Base-by-base conservation (phyloP, 768 basidiomycete species). In the Agrocybe praecox region DNA sequence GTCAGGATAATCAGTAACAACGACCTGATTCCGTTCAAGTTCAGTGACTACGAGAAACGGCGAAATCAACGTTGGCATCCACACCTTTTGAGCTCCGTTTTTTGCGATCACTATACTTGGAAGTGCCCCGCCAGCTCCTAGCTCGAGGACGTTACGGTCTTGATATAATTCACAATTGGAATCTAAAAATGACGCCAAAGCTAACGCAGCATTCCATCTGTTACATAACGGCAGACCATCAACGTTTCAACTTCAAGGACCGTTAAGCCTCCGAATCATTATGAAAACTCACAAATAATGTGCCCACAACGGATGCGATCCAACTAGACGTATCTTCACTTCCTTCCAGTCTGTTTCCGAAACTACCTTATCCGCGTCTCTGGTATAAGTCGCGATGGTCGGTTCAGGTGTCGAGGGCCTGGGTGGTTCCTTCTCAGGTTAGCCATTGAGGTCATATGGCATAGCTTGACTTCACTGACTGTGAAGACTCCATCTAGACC, bases 1-100 rank as follows among this genome's bases (percentile, higher is more conserved):
- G 59, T 98, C 96, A 0, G 96, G 96, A 68, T 98, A 98, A 71
- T 99, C 97, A 0, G 97, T 97, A 46, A 95, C 72, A 2, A 97
- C 83, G 2, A 88, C 86, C 91, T 93, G 62, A 43, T 50, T 43
- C n/a, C 33, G 21, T 29, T 15, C 33, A n/a, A 18, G 44, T 14
- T 18, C 18, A 51, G 14, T 19, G 32, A 46, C 19, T 2, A 46
- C 12, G 15, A 17, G 8, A 36, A 11, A 19, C 29, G 40, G 21
- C 43, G 18, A 26, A 24, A 34, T 19, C 3, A 24, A 24, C 1
- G 11, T 21, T n/a, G n/a, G 33, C 9, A 49, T 19, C 18, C 76
- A n/a, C 18, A 92, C 94, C 66, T 82, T 83, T 40, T 69, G 65
- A 0, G 94, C 94, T 0, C 88, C 89, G 56, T 86, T 87, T 40